Evolutionary conservation across 495 filamentous ascomycete genomes (phyloP).

Genomic region (Patellaria atrata): DNA sequence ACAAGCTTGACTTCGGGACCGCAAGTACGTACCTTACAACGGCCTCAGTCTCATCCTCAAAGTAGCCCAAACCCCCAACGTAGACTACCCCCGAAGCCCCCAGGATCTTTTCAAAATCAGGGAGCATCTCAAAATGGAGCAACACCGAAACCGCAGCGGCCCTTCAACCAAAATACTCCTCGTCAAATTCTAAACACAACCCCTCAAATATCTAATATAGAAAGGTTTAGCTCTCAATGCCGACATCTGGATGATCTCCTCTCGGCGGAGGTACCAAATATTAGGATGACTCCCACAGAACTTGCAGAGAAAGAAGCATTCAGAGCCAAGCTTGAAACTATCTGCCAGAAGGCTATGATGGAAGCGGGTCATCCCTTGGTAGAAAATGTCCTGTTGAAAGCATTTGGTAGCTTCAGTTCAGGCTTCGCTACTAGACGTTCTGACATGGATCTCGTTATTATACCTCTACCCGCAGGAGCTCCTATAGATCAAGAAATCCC

Average conservation of each 20-base stretch:
- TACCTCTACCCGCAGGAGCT: conserved; percentile 23
- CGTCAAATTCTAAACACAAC: too few relatives aligned
- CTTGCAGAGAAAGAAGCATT: conserved; percentile 48
- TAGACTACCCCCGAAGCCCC: conserved; percentile 3
- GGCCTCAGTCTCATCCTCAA: too few relatives aligned
- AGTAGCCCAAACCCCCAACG: too few relatives aligned
- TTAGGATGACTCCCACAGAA: conserved; percentile 31
- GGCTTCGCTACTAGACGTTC: conserved; percentile 60
- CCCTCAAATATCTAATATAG: too few relatives aligned
- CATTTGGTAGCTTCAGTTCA: conserved; percentile 58
- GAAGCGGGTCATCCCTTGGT: conserved; percentile 30
- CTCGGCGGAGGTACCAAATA: conserved; percentile 17
- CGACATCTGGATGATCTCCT: conserved; percentile 25
- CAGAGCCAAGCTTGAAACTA: conserved; percentile 38
- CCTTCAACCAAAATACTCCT: neutral
- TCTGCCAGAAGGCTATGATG: conserved; percentile 39
- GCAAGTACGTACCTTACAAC: too few relatives aligned
- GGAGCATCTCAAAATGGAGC: too few relatives aligned
- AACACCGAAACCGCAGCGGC: conserved; percentile 2
- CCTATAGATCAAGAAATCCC: conserved; percentile 29
- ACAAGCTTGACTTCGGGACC: too few relatives aligned
- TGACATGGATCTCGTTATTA: conserved; percentile 60
- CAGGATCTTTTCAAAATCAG: conserved; percentile 14
- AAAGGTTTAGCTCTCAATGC: too few relatives aligned
- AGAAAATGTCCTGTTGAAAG: conserved; percentile 42